phyloP scores from a whole-genome alignment of 1,284 basidiomycete genomes.

The Moniliella sp. region DNA sequence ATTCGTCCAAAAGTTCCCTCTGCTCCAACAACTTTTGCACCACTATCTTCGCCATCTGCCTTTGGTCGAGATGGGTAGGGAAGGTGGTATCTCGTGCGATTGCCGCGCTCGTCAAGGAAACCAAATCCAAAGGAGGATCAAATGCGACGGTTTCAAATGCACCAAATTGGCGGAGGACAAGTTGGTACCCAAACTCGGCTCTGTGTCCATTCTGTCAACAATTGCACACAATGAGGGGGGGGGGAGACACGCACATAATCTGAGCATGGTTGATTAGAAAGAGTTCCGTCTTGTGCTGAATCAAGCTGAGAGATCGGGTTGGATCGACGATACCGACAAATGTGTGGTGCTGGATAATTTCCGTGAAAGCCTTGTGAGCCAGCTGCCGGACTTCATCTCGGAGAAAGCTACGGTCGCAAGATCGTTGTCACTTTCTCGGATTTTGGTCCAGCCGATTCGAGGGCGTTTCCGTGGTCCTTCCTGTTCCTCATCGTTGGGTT shows the following conservation, averaged over 20 bases:
- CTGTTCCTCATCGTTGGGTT: constrained; percentile 11
- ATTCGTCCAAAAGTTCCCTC: constrained; percentile 48
- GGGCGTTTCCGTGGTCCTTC: constrained; percentile 4
- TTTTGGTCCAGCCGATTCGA: constrained; percentile 7
- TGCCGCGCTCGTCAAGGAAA: constrained; percentile 53
- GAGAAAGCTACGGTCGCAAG: too few relatives aligned
- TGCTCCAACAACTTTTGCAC: constrained; percentile 24
- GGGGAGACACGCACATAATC: constrained; percentile 7
- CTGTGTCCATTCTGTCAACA: too few relatives aligned
- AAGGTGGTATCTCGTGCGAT: too few relatives aligned
- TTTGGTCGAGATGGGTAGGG: too few relatives aligned
- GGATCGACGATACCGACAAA: constrained; percentile 83
- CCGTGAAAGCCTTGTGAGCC: too few relatives aligned
- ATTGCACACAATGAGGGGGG: background rate
- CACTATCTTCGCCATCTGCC: constrained; percentile 42
- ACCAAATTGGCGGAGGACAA: constrained; percentile 76
- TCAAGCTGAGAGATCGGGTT: constrained; percentile 49
- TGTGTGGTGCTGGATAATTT: constrained; percentile 63
- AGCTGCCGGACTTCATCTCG: too few relatives aligned
- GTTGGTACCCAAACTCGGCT: constrained; percentile 84
- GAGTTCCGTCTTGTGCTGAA: constrained; percentile 70
- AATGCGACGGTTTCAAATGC: constrained; percentile 53
- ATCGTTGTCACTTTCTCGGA: too few relatives aligned
- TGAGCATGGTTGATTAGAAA: constrained; percentile 62
- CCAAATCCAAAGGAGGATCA: constrained; percentile 57